phyloP scores from a whole-genome alignment of 352 stramenopile genomes.

The Globisporangium lucens region DNA sequence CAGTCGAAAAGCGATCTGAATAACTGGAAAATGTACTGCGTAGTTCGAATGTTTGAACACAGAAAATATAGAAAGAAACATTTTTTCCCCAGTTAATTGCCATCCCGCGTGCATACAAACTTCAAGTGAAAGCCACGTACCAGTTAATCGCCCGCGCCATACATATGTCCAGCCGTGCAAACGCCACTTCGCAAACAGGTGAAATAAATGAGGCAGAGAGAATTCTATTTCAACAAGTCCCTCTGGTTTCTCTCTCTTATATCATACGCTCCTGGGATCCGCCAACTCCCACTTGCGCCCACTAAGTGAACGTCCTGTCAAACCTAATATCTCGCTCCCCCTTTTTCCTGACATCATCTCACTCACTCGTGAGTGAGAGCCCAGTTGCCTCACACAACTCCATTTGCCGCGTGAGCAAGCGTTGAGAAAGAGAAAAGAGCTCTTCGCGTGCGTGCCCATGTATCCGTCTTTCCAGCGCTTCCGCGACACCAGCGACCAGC shows the following conservation, averaged over 20 bases:
- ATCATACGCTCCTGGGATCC: background rate
- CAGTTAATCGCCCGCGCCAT: too few species aligned
- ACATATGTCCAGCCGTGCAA: too few species aligned
- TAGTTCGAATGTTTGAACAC: background rate
- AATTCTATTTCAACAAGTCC: conserved; percentile 6
- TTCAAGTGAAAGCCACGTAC: too few species aligned
- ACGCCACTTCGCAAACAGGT: too few species aligned
- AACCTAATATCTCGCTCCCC: background rate
- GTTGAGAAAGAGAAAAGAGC: background rate
- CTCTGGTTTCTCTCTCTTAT: background rate
- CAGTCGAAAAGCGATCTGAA: background rate
- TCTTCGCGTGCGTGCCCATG: conserved; percentile 3
- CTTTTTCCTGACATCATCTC: background rate
- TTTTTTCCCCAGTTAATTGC: too few species aligned
- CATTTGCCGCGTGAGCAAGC: background rate
- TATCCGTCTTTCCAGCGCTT: conserved; percentile 17
- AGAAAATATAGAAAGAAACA: background rate
- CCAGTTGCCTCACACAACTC: background rate
- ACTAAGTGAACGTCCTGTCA: background rate
- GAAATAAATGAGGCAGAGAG: conserved; percentile 4
- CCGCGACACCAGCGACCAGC: conserved; percentile 6
- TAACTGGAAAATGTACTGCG: background rate
- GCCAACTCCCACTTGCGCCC: background rate
- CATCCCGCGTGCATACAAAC: too few species aligned
- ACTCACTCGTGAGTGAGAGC: too few species aligned